Percentiles rank a stretch among this genome's conserved stretches.
Conservation (phyloP, 2,329 filamentous ascomycete species). For the Paecilomyces fulvus region DNA sequence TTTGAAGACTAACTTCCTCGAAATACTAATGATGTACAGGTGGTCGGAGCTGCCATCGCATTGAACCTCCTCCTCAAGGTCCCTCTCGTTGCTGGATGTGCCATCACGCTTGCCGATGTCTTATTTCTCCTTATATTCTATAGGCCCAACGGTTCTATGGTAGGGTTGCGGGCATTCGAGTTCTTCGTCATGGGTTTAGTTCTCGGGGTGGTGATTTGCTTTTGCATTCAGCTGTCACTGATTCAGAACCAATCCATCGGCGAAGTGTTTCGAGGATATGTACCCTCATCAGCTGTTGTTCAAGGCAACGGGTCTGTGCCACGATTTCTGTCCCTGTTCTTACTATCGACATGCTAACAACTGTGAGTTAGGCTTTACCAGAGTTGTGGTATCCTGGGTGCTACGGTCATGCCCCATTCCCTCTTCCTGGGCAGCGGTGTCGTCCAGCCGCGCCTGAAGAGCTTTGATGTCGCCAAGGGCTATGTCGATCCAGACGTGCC, state of each 20-base stretch:
- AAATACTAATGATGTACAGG: constrained; percentile 22
- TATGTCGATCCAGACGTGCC: constrained; percentile 23
- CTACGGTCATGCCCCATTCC: constrained; percentile 53
- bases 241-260: constrained; percentile 42
- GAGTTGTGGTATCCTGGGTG: constrained; percentile 45
- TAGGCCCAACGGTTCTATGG: constrained; percentile 43
- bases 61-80: constrained; percentile 47
- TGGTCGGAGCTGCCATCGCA: constrained; percentile 50
- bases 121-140: constrained; percentile 51
- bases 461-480: constrained; percentile 37
- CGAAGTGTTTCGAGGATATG: constrained; percentile 46
- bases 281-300: constrained; percentile 47
- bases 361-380: constrained; percentile 40
- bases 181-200: constrained; percentile 47
- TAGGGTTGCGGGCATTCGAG: constrained; percentile 45
- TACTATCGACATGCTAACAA: neutral
- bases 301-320: constrained; percentile 42
- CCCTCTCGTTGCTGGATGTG: constrained; percentile 48
- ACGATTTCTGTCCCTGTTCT: neutral
- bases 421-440: constrained; percentile 50
- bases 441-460: constrained; percentile 45
- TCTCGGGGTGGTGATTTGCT: constrained; percentile 48
- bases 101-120: constrained; percentile 49
- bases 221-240: constrained; percentile 48
- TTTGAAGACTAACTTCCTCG: neutral